Conservation (phyloP, 306 rosid genomes). For the Glycine tomentella region DNA sequence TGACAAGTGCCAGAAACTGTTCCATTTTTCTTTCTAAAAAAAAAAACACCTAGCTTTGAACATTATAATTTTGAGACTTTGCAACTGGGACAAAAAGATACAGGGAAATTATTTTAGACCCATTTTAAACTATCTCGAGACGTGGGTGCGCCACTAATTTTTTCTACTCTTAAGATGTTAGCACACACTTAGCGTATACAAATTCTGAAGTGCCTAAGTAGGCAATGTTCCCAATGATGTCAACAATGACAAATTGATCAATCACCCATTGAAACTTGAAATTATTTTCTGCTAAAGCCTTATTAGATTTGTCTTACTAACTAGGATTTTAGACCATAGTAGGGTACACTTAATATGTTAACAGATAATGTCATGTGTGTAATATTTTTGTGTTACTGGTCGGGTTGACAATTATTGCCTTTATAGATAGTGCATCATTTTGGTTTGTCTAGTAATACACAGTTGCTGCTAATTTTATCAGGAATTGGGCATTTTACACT, state of each 20-base stretch:
- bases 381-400: slow-evolving; percentile 39
- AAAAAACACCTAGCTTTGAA: not conserved
- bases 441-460: slow-evolving; percentile 39
- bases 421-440: slow-evolving; percentile 49
- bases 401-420: slow-evolving; percentile 48
- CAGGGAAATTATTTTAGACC: not conserved
- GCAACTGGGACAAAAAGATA: slow-evolving; percentile 1
- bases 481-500: slow-evolving; percentile 27
- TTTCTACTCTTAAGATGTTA: slow-evolving; percentile 13
- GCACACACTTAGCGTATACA: slow-evolving; percentile 36
- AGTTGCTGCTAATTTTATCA: slow-evolving; percentile 34
- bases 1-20: slow-evolving; percentile 23
- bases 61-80: slow-evolving; percentile 7
- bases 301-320: slow-evolving; percentile 29
- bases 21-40: not conserved
- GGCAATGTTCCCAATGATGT: slow-evolving; percentile 44
- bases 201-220: slow-evolving; percentile 41
- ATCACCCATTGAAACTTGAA: slow-evolving; percentile 33
- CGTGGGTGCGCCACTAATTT: slow-evolving; percentile 52
- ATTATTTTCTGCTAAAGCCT: slow-evolving; percentile 16
- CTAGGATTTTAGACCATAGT: slow-evolving; percentile 25
- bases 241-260: slow-evolving; percentile 43
- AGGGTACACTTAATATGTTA: too few species aligned
- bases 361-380: slow-evolving; percentile 39
- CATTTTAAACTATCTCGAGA: not conserved